Conservation (phyloP, 192 early-diverging fungal species). For the Backusella macrospora region DNA sequence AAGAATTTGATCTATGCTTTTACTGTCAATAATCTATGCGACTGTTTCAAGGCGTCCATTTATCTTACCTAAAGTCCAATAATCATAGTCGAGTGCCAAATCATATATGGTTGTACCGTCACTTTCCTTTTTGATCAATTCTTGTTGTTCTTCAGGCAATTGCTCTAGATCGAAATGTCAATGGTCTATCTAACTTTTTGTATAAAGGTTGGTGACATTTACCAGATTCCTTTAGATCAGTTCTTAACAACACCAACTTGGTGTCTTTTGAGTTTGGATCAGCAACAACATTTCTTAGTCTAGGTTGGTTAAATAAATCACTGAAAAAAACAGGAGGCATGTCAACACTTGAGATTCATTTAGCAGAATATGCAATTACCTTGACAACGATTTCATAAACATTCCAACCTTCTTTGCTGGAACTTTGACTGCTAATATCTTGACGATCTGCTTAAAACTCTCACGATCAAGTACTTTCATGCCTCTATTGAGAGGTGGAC, state of each 20-base stretch:
- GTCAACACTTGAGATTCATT: background rate
- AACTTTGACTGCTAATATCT: constrained; percentile 8
- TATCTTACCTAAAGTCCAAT: constrained; percentile 76
- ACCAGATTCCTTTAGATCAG: constrained; percentile 38
- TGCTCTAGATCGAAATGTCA: constrained; percentile 31
- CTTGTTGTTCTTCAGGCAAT: background rate
- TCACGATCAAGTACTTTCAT: constrained; percentile 21
- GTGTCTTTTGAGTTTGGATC: constrained; percentile 52
- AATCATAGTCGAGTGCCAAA: constrained; percentile 6
- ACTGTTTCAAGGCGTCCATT: background rate
- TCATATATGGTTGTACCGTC: background rate
- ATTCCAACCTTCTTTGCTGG: constrained; percentile 19
- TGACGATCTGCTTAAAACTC: background rate
- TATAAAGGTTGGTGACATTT: background rate
- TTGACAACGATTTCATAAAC: constrained; percentile 14
- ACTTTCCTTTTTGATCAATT: constrained; percentile 6
- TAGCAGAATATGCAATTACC: background rate
- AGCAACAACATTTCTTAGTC: constrained; percentile 16
- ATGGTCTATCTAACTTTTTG: constrained; percentile 43
- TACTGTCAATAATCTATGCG: background rate
- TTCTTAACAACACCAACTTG: constrained; percentile 50
- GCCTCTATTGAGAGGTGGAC: constrained; percentile 16
- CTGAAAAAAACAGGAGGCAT: background rate
- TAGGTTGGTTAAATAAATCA: constrained; percentile 22
- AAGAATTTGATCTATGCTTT: constrained; percentile 13